Evolutionary conservation across 371 early-diverging fungal genomes (phyloP).

Genomic region (Mortierella sp.): DNA sequence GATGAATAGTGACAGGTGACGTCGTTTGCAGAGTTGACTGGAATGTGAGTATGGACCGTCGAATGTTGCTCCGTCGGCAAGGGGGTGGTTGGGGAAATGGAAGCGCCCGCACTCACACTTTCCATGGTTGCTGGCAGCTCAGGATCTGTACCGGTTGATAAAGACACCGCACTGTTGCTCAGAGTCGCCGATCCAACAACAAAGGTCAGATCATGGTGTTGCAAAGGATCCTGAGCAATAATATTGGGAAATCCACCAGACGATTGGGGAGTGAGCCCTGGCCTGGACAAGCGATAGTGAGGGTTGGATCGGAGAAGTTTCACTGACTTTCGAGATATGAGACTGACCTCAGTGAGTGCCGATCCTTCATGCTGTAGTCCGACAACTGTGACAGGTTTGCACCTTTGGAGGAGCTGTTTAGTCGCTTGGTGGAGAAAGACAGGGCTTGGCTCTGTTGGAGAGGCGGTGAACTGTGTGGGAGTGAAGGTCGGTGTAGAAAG

Average conservation of each 20-base stretch:
- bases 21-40: slow-evolving; percentile 35
- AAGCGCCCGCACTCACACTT: background rate
- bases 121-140: background rate
- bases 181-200: too few relatives aligned
- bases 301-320: slow-evolving; percentile 62
- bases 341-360: slow-evolving; percentile 56
- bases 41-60: background rate
- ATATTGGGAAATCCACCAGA: slow-evolving; percentile 27
- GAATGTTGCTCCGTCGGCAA: background rate
- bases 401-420: slow-evolving; percentile 10
- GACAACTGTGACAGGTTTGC: slow-evolving; percentile 50
- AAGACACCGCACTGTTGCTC: too few relatives aligned
- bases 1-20: slow-evolving; percentile 64
- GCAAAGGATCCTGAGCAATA: slow-evolving; percentile 33
- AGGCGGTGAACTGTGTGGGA: background rate
- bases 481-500: background rate
- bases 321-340: slow-evolving; percentile 21
- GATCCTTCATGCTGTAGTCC: slow-evolving; percentile 66
- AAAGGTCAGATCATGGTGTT: slow-evolving; percentile 11
- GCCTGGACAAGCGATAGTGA: slow-evolving; percentile 50
- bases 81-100: background rate
- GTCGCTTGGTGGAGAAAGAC: slow-evolving; percentile 13
- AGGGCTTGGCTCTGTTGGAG: slow-evolving; percentile 7
- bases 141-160: too few relatives aligned
- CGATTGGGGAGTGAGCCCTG: background rate